A percentile compares a stretch with the other conserved stretches of the same genome.
Evolutionary conservation across 2,329 filamentous ascomycete species (phyloP).

Genomic region (Pseudopithomyces chartarum): DNA sequence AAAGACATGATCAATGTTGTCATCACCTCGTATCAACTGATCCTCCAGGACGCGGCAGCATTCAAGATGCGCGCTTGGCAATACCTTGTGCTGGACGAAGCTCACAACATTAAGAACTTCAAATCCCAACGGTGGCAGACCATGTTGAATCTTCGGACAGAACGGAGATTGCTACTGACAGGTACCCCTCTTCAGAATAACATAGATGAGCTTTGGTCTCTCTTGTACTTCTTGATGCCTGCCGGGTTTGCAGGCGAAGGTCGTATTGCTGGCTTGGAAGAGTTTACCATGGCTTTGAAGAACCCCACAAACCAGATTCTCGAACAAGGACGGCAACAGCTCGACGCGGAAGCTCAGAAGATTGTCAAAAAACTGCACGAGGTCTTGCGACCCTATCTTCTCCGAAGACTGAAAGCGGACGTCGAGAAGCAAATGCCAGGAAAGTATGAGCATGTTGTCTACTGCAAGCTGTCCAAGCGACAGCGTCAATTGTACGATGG

Average conservation of each 20-base stretch:
- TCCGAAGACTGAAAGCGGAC: constrained; percentile 90
- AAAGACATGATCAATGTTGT: constrained; percentile 83
- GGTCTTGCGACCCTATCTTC: constrained; percentile 86
- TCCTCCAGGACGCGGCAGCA: constrained; percentile 89
- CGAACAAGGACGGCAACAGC: constrained; percentile 88
- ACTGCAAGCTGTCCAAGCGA: constrained; percentile 91
- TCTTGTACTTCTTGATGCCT: constrained; percentile 95
- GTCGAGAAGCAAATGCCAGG: constrained; percentile 99
- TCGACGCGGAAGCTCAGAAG: constrained; percentile 90
- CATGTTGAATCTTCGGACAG: constrained; percentile 89
- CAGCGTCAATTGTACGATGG: constrained; percentile 96
- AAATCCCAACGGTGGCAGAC: constrained; percentile 97
- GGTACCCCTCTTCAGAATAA: constrained; percentile 98
- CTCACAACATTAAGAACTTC: constrained; percentile 99
- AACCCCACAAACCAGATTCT: constrained; percentile 95
- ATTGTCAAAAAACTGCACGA: constrained; percentile 95
- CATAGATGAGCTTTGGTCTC: constrained; percentile 92
- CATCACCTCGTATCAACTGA: constrained; percentile 96
- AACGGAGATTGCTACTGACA: constrained; percentile 83
- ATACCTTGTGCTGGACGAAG: constrained; percentile 97
- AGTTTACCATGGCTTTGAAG: constrained; percentile 96
- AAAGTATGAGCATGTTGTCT: constrained; percentile 96
- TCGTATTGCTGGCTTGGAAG: constrained; percentile 90
- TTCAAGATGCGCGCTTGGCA: constrained; percentile 95
- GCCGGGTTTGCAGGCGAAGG: constrained; percentile 81